Evolutionary conservation across 306 rosid genomes (phyloP).

Genomic region (Cercis canadensis): DNA sequence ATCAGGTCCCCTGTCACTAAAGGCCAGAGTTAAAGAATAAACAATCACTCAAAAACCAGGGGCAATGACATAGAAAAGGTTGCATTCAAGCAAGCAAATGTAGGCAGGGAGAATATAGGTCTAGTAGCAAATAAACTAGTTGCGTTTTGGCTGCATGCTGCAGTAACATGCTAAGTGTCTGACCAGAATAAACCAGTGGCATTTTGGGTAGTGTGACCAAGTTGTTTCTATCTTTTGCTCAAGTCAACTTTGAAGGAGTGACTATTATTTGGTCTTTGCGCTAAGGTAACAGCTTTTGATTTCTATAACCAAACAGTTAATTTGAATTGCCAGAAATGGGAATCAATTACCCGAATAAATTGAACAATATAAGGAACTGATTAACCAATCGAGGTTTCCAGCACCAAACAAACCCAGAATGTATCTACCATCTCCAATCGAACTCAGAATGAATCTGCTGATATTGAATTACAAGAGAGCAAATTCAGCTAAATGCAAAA

Average conservation of each 20-base stretch:
- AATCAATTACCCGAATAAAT: conserved; percentile 19
- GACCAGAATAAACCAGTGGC: too few species aligned
- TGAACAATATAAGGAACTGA: not conserved
- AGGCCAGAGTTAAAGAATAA: not conserved
- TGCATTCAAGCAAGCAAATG: conserved; percentile 4
- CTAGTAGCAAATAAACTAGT: not conserved
- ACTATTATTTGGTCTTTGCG: too few species aligned
- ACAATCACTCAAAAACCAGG: conserved; percentile 47
- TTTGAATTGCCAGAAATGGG: too few species aligned
- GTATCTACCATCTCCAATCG: not conserved
- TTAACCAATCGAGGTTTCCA: not conserved
- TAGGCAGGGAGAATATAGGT: conserved; percentile 1
- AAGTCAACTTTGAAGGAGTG: too few species aligned
- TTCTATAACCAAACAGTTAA: too few species aligned
- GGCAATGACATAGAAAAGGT: conserved; percentile 32
- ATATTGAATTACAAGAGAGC: not conserved
- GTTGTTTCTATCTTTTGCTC: too few species aligned
- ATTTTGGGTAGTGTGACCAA: too few species aligned
- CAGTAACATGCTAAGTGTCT: too few species aligned
- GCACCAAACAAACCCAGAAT: not conserved
- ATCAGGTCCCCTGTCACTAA: conserved; percentile 39
- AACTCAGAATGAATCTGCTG: too few species aligned
- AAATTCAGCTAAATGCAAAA: not conserved
- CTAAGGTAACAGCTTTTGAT: too few species aligned
- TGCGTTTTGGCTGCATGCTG: too few species aligned